Evolutionary conservation across 2,329 filamentous ascomycete genomes (phyloP).

Genomic region (Phialocephala subalpina): DNA sequence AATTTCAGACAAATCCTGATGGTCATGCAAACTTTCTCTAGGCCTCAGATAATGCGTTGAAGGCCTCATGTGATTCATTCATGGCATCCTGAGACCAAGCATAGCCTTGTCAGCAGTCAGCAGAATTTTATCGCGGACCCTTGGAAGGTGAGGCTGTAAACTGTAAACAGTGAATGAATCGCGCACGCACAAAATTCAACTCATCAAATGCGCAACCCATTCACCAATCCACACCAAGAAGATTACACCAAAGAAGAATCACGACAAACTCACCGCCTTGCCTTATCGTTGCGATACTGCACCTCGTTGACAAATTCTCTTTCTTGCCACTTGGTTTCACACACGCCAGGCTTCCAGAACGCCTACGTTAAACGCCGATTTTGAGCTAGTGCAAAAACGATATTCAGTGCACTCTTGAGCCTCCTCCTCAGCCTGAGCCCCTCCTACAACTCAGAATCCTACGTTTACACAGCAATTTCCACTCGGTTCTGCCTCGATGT

Average conservation of each 20-base stretch:
- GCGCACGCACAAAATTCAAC: not conserved
- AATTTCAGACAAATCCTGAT: too few species aligned
- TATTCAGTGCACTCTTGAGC: slow-evolving; percentile 3
- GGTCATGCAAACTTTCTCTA: too few species aligned
- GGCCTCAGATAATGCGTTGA: not conserved
- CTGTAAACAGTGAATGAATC: not conserved
- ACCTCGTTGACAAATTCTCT: slow-evolving; percentile 7
- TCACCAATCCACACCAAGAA: not conserved
- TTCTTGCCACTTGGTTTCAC: not conserved
- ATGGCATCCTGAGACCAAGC: not conserved
- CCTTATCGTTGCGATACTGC: not conserved
- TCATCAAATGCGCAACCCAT: not conserved
- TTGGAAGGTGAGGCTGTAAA: slow-evolving; percentile 5
- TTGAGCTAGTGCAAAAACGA: not conserved
- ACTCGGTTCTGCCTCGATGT: slow-evolving; percentile 23
- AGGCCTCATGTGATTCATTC: not conserved
- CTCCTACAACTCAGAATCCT: slow-evolving; percentile 1
- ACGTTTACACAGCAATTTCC: not conserved
- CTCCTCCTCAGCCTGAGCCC: not conserved
- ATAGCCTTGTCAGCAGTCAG: slow-evolving; percentile 7
- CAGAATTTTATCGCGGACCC: not conserved
- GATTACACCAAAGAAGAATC: not conserved
- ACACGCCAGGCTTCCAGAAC: not conserved
- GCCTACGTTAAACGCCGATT: not conserved
- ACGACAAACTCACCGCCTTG: not conserved